Percentiles rank a stretch among this genome's conserved stretches.
Conservation (phyloP, 2,329 filamentous ascomycete species). For the Lasiodiplodia gonubiensis region DNA sequence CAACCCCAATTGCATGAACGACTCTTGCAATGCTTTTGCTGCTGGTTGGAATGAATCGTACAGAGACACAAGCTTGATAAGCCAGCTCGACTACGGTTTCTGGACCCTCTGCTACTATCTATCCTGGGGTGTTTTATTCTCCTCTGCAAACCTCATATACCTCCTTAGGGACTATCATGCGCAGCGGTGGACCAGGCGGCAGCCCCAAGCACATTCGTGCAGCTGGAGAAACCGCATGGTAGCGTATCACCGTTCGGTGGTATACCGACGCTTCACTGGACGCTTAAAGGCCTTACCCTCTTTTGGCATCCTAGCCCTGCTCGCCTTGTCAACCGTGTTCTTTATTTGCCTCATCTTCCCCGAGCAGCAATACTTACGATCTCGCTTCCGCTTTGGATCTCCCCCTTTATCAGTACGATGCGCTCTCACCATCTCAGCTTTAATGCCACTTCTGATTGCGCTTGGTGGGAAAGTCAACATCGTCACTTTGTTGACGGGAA, state of each 20-base stretch:
- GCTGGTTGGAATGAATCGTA: constrained; percentile 31
- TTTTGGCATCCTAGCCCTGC: constrained; percentile 31
- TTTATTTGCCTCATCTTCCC: constrained; percentile 33
- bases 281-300: constrained; percentile 30
- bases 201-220: background rate
- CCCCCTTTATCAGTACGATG: constrained; percentile 36
- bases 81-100: constrained; percentile 31
- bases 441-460: constrained; percentile 38
- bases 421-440: constrained; percentile 38
- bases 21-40: constrained; percentile 30
- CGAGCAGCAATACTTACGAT: constrained; percentile 32
- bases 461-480: constrained; percentile 41
- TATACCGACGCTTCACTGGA: constrained; percentile 33
- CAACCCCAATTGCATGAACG: constrained; percentile 31
- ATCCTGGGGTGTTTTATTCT: constrained; percentile 31
- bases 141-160: constrained; percentile 27
- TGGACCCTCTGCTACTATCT: constrained; percentile 33
- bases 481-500: constrained; percentile 38
- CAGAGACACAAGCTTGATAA: constrained; percentile 28
- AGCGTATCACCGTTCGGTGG: constrained; percentile 30
- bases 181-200: background rate
- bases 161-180: background rate
- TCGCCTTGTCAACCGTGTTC: constrained; percentile 32
- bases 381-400: constrained; percentile 35
- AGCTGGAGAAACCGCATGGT: constrained; percentile 24